Conservation (phyloP, 176 grass and related monocot species). For the Aegilops speltoides region DNA sequence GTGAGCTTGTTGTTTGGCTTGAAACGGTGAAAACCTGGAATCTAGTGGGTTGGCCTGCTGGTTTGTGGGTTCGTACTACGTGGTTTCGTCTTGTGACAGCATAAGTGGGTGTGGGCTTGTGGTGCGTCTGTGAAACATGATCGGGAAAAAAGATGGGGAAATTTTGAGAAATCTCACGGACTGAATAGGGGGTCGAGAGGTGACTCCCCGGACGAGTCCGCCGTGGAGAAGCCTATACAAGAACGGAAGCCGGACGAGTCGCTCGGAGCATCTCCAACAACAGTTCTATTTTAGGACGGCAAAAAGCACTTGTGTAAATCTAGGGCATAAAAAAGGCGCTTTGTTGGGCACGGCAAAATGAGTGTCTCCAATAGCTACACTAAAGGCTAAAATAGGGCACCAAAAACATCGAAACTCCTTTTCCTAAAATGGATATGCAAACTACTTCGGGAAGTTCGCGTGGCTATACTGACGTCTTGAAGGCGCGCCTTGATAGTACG, state of each 20-base stretch:
- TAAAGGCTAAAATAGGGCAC: too few species aligned
- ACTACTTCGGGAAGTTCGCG: too few species aligned
- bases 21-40: neutral
- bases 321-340: too few species aligned
- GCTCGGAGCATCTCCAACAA: too few species aligned
- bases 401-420: too few species aligned
- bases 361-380: too few species aligned
- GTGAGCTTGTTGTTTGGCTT: constrained; percentile 15
- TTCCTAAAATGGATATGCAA: too few species aligned
- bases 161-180: neutral
- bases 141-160: neutral
- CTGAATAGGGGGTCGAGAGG: neutral
- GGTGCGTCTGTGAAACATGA: neutral
- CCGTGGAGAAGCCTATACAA: neutral
- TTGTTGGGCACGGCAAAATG: too few species aligned
- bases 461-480: too few species aligned
- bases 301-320: too few species aligned
- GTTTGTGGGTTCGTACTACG: neutral
- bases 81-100: neutral
- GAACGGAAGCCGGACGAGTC: neutral
- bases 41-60: neutral
- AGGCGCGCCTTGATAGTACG: too few species aligned
- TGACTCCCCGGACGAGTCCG: neutral
- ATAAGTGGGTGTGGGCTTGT: neutral
- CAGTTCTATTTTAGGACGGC: too few species aligned